A percentile compares a stretch with the other conserved stretches of the same genome.
Conservation (phyloP, 2,329 filamentous ascomycete species). For the Stemphylium vesicarium region DNA sequence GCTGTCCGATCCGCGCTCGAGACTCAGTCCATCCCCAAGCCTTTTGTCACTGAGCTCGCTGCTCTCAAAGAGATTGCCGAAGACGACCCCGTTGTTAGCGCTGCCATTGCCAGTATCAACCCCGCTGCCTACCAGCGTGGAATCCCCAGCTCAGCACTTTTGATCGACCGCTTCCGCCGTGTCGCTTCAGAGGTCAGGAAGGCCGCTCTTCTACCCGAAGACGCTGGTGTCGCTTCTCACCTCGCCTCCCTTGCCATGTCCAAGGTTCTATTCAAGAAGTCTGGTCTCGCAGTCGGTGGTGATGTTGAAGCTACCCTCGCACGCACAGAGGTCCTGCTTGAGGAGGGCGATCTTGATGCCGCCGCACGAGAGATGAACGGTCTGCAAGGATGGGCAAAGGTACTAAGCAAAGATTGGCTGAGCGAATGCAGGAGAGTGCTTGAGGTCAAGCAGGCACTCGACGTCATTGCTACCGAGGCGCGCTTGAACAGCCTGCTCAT, state of each 20-base stretch:
- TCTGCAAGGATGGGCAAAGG: conserved; percentile 92
- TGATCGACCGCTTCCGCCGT: conserved; percentile 94
- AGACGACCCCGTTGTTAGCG: conserved; percentile 84
- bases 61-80: conserved; percentile 91
- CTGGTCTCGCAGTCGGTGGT: conserved; percentile 72
- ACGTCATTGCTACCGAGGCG: conserved; percentile 92
- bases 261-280: conserved; percentile 96
- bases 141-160: conserved; percentile 79
- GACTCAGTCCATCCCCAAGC: conserved; percentile 73
- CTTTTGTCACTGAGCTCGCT: conserved; percentile 91
- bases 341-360: conserved; percentile 90
- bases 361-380: conserved; percentile 96
- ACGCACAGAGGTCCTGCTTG: conserved; percentile 84
- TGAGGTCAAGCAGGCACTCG: conserved; percentile 94
- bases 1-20: conserved; percentile 85
- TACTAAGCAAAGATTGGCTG: conserved; percentile 92
- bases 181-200: conserved; percentile 93
- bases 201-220: conserved; percentile 87
- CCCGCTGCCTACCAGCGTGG: conserved; percentile 92
- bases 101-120: conserved; percentile 96
- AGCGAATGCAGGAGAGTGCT: conserved; percentile 87
- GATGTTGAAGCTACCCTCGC: conserved; percentile 95
- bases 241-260: conserved; percentile 88
- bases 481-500: conserved; percentile 85
- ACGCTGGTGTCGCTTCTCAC: conserved; percentile 93